These are phyloP conservation scores for Fraxinus nigra DNA, from an alignment of 305 asterid genomes.

Conservation along the genomic window DNA sequence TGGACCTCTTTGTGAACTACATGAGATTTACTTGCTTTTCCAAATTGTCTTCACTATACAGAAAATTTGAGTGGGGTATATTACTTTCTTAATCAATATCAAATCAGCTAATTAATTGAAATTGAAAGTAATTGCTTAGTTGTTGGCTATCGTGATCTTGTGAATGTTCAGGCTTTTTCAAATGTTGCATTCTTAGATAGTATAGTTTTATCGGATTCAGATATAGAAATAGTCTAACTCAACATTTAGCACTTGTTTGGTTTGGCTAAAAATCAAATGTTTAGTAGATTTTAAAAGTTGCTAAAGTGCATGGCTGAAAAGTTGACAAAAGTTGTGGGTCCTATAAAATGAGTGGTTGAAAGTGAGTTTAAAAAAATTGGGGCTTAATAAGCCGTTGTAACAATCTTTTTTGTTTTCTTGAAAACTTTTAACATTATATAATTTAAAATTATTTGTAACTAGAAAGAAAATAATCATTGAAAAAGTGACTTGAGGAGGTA, in stretches of 20 bases:
- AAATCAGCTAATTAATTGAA: not conserved
- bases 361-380: too few species aligned
- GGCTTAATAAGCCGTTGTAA: not conserved
- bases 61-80: not conserved
- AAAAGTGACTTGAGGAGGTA: not conserved
- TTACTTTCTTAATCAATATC: not conserved
- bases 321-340: too few species aligned
- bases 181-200: not conserved
- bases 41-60: not conserved
- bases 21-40: not conserved
- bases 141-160: not conserved
- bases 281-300: too few species aligned
- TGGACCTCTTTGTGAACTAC: not conserved
- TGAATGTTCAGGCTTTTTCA: not conserved
- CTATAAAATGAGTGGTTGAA: too few species aligned
- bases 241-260: not conserved
- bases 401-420: not conserved
- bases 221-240: not conserved
- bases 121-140: not conserved
- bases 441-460: not conserved
- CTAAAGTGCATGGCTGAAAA: too few species aligned
- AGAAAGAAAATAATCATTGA: not conserved
- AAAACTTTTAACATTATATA: not conserved
- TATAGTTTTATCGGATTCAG: not conserved
- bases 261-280: too few species aligned